These are phyloP conservation scores for Termitomyces sp. DNA, from an alignment of 768 basidiomycete genomes.

Conservation along the genomic window DNA sequence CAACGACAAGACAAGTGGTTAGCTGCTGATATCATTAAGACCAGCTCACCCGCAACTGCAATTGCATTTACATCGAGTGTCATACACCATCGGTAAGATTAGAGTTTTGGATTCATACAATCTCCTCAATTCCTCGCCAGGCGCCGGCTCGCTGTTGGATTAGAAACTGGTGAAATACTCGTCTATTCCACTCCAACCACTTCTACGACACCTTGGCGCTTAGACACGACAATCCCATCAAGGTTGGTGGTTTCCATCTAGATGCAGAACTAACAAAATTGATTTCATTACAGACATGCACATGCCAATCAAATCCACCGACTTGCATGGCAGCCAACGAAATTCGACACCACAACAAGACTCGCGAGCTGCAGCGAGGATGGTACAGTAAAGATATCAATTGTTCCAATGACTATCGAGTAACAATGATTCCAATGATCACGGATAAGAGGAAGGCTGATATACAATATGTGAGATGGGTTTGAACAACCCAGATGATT, in stretches of 20 bases:
- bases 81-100: constrained; percentile 29
- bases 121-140: constrained; percentile 17
- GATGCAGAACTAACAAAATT: background rate
- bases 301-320: constrained; percentile 79
- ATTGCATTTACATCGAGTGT: constrained; percentile 49
- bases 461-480: constrained; percentile 69
- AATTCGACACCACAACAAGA: constrained; percentile 27
- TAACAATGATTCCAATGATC: constrained; percentile 40
- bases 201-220: constrained; percentile 38
- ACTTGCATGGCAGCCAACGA: constrained; percentile 69
- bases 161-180: constrained; percentile 75
- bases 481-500: constrained; percentile 21
- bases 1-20: constrained; percentile 46
- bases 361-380: constrained; percentile 92
- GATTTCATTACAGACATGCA: constrained; percentile 41
- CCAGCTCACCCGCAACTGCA: constrained; percentile 77
- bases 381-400: constrained; percentile 78
- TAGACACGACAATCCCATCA: constrained; percentile 38
- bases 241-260: constrained; percentile 38
- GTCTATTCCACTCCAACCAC: constrained; percentile 42
- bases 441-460: constrained; percentile 35
- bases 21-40: constrained; percentile 54
- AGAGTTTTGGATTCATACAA: background rate
- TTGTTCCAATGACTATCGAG: constrained; percentile 48
- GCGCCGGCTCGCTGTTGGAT: constrained; percentile 71